A percentile compares a stretch with the other conserved stretches of the same genome.
Evolutionary conservation across 2,329 filamentous ascomycete genomes (phyloP).

Genomic region (Graphium sp.): DNA sequence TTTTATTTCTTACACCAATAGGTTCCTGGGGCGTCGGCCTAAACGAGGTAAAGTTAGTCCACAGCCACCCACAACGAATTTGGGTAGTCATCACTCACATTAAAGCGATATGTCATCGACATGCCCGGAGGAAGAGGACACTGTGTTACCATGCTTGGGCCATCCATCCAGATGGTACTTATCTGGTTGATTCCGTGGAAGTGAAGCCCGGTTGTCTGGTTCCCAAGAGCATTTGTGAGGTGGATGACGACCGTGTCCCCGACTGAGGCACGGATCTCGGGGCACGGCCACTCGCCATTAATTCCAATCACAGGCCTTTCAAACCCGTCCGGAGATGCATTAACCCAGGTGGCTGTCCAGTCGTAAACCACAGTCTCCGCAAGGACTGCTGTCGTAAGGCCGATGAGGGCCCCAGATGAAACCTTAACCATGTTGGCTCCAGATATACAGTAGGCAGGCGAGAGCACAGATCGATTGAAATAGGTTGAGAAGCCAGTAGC

Average conservation of each 20-base stretch:
- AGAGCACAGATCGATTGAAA: too few relatives aligned
- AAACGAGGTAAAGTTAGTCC: background rate
- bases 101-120: constrained; percentile 32
- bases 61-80: background rate
- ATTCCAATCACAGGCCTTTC: constrained; percentile 57
- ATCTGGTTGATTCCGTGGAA: constrained; percentile 44
- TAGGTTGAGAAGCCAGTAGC: too few relatives aligned
- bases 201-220: constrained; percentile 30
- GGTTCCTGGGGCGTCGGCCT: constrained; percentile 24
- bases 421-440: too few relatives aligned
- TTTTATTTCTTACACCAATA: constrained; percentile 22
- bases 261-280: constrained; percentile 42
- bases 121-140: constrained; percentile 31
- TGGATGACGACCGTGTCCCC: constrained; percentile 35
- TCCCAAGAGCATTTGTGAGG: constrained; percentile 30
- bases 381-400: too few relatives aligned
- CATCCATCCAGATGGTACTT: constrained; percentile 38
- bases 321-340: constrained; percentile 53
- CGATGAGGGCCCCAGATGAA: too few relatives aligned
- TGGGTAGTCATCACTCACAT: constrained; percentile 13
- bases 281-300: constrained; percentile 62
- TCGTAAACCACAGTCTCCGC: constrained; percentile 39
- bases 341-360: constrained; percentile 57
- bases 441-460: too few relatives aligned
- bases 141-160: constrained; percentile 34